These are phyloP conservation scores for Mycena galericulata DNA, from an alignment of 768 basidiomycete species.

Conservation along the genomic window DNA sequence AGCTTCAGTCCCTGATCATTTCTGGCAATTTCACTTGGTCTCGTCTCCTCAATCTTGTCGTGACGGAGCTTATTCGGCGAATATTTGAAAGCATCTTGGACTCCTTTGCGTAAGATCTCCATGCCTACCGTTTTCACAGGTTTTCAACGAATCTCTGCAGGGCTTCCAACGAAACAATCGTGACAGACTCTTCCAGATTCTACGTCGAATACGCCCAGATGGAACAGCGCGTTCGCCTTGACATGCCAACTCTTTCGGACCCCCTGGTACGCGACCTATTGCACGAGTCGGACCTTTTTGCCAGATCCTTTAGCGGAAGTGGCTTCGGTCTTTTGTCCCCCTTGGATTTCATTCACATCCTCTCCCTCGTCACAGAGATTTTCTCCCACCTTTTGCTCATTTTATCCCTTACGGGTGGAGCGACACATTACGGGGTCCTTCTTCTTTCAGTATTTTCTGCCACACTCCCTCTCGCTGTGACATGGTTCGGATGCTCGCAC, in stretches of 20 bases:
- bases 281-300: constrained; percentile 89
- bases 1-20: constrained; percentile 78
- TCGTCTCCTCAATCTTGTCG: constrained; percentile 68
- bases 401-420: constrained; percentile 68
- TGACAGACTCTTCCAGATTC: constrained; percentile 79
- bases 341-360: constrained; percentile 80
- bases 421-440: constrained; percentile 67
- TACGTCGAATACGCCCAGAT: constrained; percentile 84
- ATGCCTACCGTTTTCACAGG: constrained; percentile 26
- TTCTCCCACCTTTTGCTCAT: constrained; percentile 78
- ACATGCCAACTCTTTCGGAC: constrained; percentile 83
- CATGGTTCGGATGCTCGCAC: constrained; percentile 58
- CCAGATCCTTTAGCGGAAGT: constrained; percentile 82
- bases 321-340: constrained; percentile 86
- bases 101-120: constrained; percentile 74
- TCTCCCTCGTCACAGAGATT: constrained; percentile 79
- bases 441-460: constrained; percentile 72
- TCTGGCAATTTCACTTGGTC: constrained; percentile 82
- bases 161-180: constrained; percentile 76
- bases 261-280: constrained; percentile 80
- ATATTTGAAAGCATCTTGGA: constrained; percentile 75
- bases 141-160: constrained; percentile 50
- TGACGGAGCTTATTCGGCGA: constrained; percentile 73
- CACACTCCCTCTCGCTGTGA: constrained; percentile 68
- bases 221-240: constrained; percentile 80